Conservation (phyloP, 2,329 filamentous ascomycete genomes). For the Ascochyta koolunga region DNA sequence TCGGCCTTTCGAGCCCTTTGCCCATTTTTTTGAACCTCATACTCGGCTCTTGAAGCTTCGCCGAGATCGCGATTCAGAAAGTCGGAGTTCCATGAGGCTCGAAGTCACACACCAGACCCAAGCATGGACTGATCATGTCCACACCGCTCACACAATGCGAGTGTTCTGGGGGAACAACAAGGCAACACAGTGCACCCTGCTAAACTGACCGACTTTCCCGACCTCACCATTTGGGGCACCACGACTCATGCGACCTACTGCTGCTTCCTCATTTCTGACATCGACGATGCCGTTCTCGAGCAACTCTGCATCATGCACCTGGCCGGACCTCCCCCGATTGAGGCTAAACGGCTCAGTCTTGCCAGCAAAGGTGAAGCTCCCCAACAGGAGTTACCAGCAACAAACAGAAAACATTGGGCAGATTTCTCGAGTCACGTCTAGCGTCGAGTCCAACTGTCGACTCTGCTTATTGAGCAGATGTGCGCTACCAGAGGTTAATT, state of each 20-base stretch:
- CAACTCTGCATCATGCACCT: neutral
- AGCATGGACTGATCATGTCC: neutral
- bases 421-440: conserved; percentile 3
- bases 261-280: neutral
- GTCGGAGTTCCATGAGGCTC: no score
- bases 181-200: neutral
- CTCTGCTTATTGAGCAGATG: neutral
- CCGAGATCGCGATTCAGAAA: no score
- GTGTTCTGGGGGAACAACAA: neutral
- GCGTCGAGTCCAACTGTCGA: neutral
- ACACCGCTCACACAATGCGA: neutral
- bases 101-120: no score
- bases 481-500: conserved; percentile 3
- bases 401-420: conserved; percentile 1
- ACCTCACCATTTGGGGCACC: neutral
- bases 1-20: no score
- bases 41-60: no score
- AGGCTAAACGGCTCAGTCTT: neutral
- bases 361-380: neutral
- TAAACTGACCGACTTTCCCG: neutral
- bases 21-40: no score
- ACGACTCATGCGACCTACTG: neutral
- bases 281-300: neutral
- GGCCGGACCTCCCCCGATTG: conserved; percentile 6
- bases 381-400: neutral